A percentile compares a stretch with the other conserved stretches of the same genome.
These are phyloP conservation scores for Colletotrichum sp. DNA, from an alignment of 2,329 filamentous ascomycete genomes.

Conservation along the genomic window DNA sequence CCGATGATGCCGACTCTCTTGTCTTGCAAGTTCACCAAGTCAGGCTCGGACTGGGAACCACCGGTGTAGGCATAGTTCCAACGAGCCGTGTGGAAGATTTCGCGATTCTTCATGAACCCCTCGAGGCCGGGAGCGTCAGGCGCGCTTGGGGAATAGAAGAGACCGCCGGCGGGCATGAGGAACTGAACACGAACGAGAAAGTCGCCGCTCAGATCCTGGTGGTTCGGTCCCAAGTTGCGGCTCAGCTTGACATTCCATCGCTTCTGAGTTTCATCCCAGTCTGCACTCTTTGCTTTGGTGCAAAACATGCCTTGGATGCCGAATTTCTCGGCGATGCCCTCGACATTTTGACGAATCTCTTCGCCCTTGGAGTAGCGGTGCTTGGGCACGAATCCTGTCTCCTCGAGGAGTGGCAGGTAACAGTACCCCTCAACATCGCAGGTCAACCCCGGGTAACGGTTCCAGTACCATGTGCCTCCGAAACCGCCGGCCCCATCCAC, in stretches of 20 bases:
- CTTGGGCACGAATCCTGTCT: slow-evolving; percentile 3
- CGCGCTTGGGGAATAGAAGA: slow-evolving; percentile 43
- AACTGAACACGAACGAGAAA: slow-evolving; percentile 40
- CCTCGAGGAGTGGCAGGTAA: slow-evolving; percentile 17
- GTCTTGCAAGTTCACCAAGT: slow-evolving; percentile 47
- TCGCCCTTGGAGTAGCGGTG: slow-evolving; percentile 36
- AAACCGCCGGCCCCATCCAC: slow-evolving; percentile 47
- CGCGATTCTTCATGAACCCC: slow-evolving; percentile 39
- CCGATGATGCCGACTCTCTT: slow-evolving; percentile 54
- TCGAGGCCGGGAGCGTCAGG: background rate
- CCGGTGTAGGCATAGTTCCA: slow-evolving; percentile 51
- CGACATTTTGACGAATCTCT: slow-evolving; percentile 44
- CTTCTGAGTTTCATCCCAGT: slow-evolving; percentile 47
- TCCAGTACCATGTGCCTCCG: slow-evolving; percentile 59
- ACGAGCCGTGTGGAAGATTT: slow-evolving; percentile 49
- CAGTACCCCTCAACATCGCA: slow-evolving; percentile 59
- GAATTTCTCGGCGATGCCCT: slow-evolving; percentile 46
- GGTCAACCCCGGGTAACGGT: slow-evolving; percentile 51
- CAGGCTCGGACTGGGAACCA: slow-evolving; percentile 40
- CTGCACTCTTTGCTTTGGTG: slow-evolving; percentile 40
- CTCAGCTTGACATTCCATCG: slow-evolving; percentile 25
- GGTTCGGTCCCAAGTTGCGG: slow-evolving; percentile 29
- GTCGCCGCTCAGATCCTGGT: slow-evolving; percentile 32
- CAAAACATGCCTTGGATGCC: slow-evolving; percentile 44
- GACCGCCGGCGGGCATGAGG: slow-evolving; percentile 40